Evolutionary conservation across 495 filamentous ascomycete genomes (phyloP), one percentile per base, ranked within the genome.

Genomic region (Penicillium atrosanguineum): DNA sequence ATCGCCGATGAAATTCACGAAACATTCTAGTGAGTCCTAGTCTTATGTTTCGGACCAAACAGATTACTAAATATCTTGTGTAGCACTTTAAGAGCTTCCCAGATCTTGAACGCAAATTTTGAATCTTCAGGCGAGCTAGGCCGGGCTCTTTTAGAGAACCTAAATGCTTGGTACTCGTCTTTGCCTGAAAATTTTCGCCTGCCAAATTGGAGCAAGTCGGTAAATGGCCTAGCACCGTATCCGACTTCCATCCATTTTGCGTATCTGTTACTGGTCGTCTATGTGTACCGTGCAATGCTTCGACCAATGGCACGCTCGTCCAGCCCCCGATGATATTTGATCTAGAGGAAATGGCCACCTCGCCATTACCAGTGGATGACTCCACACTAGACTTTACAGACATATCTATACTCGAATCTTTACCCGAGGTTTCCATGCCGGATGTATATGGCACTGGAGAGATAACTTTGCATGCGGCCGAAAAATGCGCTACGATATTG

Each of bases 211-310:
- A 67, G 59, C 53, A 69, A 69, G 34, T 64, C 65, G 9, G 65
- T 67, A 14, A 55, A 59, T 42, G 65, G 65, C 0, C 53, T 65
- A 4, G 63, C 65, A 0, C 65, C 65, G 0, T 69, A 67, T 42
- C 59, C 66, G 1, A 68, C 64, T 8, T 65, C 62, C 0, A 67
- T 71, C 5, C 68, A 73, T 41, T 70, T 73, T 46, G 66, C 70
- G 43, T 73, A 71, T 44, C 46, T 73, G 5, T 55, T 69, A 16
- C 61, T 73, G 1, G 68, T 66, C 16, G 54, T 73, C 6, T 73
- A 63, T 47, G 64, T 73, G 14, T 73, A 71, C 48, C 70, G 70
- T 15, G 68, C 68, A 0, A 60, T 73, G 46, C 57, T 73, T 7
- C 65, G 70, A 3, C 70, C 70, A 0, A 61, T 73, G 63, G 70